Evolutionary conservation across 1,139 yeast species (phyloP), one percentile per base, ranked within the genome.

Genomic region (Kodamaea sp.): DNA sequence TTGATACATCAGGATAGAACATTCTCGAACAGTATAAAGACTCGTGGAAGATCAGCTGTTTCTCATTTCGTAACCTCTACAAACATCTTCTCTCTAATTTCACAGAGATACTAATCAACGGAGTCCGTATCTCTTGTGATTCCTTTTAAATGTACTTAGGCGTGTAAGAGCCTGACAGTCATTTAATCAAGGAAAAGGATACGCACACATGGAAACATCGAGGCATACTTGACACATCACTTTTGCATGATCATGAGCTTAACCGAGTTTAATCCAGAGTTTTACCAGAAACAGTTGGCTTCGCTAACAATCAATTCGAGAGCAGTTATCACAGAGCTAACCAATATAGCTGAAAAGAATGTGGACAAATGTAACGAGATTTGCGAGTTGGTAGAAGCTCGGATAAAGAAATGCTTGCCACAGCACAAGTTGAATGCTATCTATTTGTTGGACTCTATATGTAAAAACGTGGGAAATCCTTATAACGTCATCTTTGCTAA

Each of bases 391-490:
- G 54, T 69, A 12, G 71, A 65, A 35, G 54, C 54, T 16, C 52
- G 74, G 28, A 62, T 70, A 33, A 50, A 48, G 34, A 63, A 55
- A 37, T 61, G 68, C 33, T 51, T 66, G 13, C 75, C 75, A 12
- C 64, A 63, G 35, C 59, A 66, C 43, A 70, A 69, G 46, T 52
- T 70, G 22, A 61, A 45, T 41, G 53, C 65, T 12, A 55, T 70
- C 32, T 70, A 70, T 44, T 49, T 70, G 29, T 45, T 70, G 48
- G 76, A 70, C 48, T 63, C 70, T 25, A 66, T 70, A 15, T 57
- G 67, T 46, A 70, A 70, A 45, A 67, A 61, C 47, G 56, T 69
- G 27, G 74, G 75, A 10, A 66, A 63, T 38, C 76, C 76, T 4
- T 70, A 68, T 48, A 67, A 66, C 42, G 43, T 65, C 26, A 46